Conservation (phyloP, 495 filamentous ascomycete species). For the Schizothecium vesticola region DNA sequence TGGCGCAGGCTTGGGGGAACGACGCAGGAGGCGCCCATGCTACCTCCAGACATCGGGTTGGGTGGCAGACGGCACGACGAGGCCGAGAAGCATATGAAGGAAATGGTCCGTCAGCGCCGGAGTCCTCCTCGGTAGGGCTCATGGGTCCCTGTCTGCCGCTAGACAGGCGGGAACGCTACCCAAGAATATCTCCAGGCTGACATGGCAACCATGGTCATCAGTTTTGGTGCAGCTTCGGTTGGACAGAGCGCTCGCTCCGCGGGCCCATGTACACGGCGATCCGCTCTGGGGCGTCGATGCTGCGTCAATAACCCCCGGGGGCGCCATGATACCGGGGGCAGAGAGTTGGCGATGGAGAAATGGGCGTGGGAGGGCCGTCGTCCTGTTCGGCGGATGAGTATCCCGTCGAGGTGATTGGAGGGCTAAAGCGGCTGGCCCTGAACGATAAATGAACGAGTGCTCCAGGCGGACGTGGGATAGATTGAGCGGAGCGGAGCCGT, state of each 20-base stretch:
- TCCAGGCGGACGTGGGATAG: slow-evolving; percentile 13
- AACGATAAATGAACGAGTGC: slow-evolving; percentile 17
- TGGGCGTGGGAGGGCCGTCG: slow-evolving; percentile 10
- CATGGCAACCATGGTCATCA: slow-evolving; percentile 16
- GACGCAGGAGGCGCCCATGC: slow-evolving; percentile 5
- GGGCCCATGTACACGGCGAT: neutral
- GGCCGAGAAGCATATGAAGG: slow-evolving; percentile 10
- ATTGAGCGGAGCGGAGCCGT: slow-evolving; percentile 23
- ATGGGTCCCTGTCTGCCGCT: neutral
- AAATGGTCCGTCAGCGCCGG: neutral
- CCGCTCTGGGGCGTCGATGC: slow-evolving; percentile 11
- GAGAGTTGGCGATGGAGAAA: slow-evolving; percentile 10
- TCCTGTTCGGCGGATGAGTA: slow-evolving; percentile 8
- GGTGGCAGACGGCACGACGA: neutral
- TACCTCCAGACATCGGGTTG: neutral
- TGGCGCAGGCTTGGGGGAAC: slow-evolving; percentile 4
- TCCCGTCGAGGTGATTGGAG: slow-evolving; percentile 23
- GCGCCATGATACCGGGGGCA: neutral
- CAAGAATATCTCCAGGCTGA: neutral
- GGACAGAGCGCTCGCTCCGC: slow-evolving; percentile 6
- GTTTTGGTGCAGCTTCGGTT: slow-evolving; percentile 17
- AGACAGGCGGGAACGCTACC: neutral
- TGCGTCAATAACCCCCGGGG: slow-evolving; percentile 13
- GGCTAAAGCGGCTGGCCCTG: slow-evolving; percentile 21
- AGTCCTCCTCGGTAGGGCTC: neutral